Evolutionary conservation across 495 filamentous ascomycete genomes (phyloP).

Genomic region (Penicillium atrosanguineum): DNA sequence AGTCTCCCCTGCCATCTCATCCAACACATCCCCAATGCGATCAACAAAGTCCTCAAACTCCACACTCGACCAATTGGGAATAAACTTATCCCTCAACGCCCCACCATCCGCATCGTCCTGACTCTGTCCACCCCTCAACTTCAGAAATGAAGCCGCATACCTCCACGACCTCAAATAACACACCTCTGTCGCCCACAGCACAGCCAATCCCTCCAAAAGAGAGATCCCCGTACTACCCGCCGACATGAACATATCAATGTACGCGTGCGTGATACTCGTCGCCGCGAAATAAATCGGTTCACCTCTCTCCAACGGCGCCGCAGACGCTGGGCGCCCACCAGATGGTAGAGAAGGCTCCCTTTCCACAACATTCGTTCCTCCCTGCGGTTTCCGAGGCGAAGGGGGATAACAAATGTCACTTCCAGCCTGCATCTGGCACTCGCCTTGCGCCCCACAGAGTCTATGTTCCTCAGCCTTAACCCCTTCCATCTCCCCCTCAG

Average conservation of each 20-base stretch:
- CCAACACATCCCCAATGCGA: slow-evolving; percentile 37
- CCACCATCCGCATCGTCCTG: slow-evolving; percentile 51
- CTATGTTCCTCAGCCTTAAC: neutral
- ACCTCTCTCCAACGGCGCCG: slow-evolving; percentile 14
- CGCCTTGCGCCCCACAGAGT: slow-evolving; percentile 19
- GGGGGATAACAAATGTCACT: slow-evolving; percentile 12
- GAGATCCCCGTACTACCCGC: slow-evolving; percentile 42
- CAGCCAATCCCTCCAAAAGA: slow-evolving; percentile 63
- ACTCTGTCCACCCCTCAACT: slow-evolving; percentile 6
- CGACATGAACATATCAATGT: slow-evolving; percentile 56
- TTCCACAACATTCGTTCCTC: neutral
- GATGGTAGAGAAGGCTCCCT: slow-evolving; percentile 6
- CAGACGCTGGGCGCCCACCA: slow-evolving; percentile 9
- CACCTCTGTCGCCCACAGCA: slow-evolving; percentile 73
- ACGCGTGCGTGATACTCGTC: slow-evolving; percentile 44
- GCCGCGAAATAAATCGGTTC: slow-evolving; percentile 28
- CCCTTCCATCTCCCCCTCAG: neutral
- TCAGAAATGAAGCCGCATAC: slow-evolving; percentile 46
- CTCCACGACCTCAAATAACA: slow-evolving; percentile 60
- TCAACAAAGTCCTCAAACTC: slow-evolving; percentile 59
- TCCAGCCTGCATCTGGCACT: slow-evolving; percentile 23
- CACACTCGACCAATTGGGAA: slow-evolving; percentile 62
- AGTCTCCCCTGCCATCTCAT: slow-evolving; percentile 42
- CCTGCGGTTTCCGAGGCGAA: neutral
- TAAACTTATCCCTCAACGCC: slow-evolving; percentile 58